Evolutionary conservation across 352 stramenopile genomes (phyloP).

Genomic region (Phytophthora syringae): DNA sequence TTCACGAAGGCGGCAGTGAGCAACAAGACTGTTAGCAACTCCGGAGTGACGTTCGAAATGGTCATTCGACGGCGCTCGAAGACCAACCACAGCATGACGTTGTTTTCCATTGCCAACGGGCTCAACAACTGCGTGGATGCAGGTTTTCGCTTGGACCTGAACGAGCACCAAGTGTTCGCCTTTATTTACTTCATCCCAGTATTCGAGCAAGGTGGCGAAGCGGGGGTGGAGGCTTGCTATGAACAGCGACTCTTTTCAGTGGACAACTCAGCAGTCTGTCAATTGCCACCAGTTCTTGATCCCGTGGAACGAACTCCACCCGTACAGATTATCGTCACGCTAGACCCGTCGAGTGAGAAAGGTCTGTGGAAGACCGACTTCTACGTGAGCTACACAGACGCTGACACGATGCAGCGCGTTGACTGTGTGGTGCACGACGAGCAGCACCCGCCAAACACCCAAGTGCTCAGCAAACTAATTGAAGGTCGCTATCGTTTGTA

Average conservation of each 20-base stretch:
- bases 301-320: conserved; percentile 48
- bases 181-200: conserved; percentile 74
- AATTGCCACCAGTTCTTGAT: conserved; percentile 39
- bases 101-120: conserved; percentile 75
- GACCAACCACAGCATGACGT: conserved; percentile 61
- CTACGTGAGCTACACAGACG: conserved; percentile 64
- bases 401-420: conserved; percentile 45
- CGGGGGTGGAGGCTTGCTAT: conserved; percentile 52
- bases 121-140: conserved; percentile 67
- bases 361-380: conserved; percentile 49
- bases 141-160: conserved; percentile 75
- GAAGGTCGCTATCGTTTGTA: conserved; percentile 63
- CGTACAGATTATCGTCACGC: conserved; percentile 63
- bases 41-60: conserved; percentile 76
- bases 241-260: conserved; percentile 58
- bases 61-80: conserved; percentile 47
- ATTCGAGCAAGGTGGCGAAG: conserved; percentile 30
- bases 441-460: conserved; percentile 28
- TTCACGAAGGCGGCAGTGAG: conserved; percentile 43
- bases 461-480: conserved; percentile 48
- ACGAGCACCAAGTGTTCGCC: conserved; percentile 54
- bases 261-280: conserved; percentile 34
- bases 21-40: conserved; percentile 3
- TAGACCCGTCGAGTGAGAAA: conserved; percentile 44
- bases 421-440: conserved; percentile 47